Conservation (phyloP, 768 basidiomycete species). For the Leucosporidium scottii region DNA sequence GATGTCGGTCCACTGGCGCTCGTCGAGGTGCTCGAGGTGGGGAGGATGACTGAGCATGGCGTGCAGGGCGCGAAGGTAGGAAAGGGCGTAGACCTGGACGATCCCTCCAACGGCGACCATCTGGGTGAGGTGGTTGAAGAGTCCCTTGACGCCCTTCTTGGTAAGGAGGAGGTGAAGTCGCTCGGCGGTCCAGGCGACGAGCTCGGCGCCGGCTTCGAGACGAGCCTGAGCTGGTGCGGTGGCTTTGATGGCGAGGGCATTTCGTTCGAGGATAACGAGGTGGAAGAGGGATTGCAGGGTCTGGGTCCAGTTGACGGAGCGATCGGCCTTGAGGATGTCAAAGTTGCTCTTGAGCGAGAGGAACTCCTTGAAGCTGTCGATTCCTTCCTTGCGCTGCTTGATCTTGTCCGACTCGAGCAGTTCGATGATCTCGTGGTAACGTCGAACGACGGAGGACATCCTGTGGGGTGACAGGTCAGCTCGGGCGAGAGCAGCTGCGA, state of each 20-base stretch:
- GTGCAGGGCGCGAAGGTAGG: slow-evolving; percentile 73
- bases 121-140: slow-evolving; percentile 61
- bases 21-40: slow-evolving; percentile 69
- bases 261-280: slow-evolving; percentile 59
- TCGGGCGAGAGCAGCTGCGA: no score
- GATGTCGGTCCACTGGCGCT: slow-evolving; percentile 59
- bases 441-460: neutral
- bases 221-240: slow-evolving; percentile 48
- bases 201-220: slow-evolving; percentile 59
- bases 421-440: slow-evolving; percentile 43
- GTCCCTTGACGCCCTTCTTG: slow-evolving; percentile 51
- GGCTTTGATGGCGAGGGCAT: slow-evolving; percentile 46
- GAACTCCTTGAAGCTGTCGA: slow-evolving; percentile 32
- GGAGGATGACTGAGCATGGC: slow-evolving; percentile 58
- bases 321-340: slow-evolving; percentile 47
- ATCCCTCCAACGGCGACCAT: slow-evolving; percentile 53
- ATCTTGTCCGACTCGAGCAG: slow-evolving; percentile 47
- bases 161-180: slow-evolving; percentile 54
- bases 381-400: slow-evolving; percentile 39
- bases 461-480: no score
- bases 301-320: slow-evolving; percentile 46
- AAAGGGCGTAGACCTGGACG: slow-evolving; percentile 60
- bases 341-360: slow-evolving; percentile 18
- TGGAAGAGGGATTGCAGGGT: slow-evolving; percentile 59
- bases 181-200: slow-evolving; percentile 68